Conservation (phyloP, 1,139 yeast genomes). For the Scheffersomyces lignicola region DNA sequence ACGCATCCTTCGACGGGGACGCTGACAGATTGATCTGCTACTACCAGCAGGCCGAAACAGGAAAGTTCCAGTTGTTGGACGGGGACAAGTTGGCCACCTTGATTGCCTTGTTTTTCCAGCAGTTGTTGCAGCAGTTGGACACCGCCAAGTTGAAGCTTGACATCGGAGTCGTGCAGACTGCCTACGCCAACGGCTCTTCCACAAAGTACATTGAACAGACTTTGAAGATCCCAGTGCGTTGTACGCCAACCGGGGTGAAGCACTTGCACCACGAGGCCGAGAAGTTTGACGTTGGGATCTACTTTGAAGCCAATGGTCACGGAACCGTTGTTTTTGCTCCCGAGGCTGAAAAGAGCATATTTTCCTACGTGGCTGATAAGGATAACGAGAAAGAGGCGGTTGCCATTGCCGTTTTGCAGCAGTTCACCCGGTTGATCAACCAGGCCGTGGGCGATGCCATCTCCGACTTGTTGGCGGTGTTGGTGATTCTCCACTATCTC, state of each 20-base stretch:
- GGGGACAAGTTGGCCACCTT: conserved; percentile 94
- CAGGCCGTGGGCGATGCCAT: conserved; percentile 98
- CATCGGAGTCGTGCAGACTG: conserved; percentile 94
- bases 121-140: conserved; percentile 43
- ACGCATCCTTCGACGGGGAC: conserved; percentile 94
- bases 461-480: conserved; percentile 78
- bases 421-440: conserved; percentile 72
- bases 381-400: conserved; percentile 24
- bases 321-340: conserved; percentile 88
- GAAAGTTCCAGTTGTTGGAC: conserved; percentile 69
- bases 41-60: conserved; percentile 46
- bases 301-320: conserved; percentile 99
- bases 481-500: conserved; percentile 62
- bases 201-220: conserved; percentile 66
- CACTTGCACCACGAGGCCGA: conserved; percentile 90
- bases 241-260: conserved; percentile 96
- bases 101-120: conserved; percentile 67
- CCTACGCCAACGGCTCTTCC: conserved; percentile 94
- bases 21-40: conserved; percentile 94
- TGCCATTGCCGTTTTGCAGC: conserved; percentile 54
- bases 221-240: conserved; percentile 75
- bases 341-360: conserved; percentile 44
- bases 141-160: conserved; percentile 39
- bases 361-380: conserved; percentile 20
- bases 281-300: conserved; percentile 84